Conservation (phyloP, 768 basidiomycete species). For the Lactarius psammicola region DNA sequence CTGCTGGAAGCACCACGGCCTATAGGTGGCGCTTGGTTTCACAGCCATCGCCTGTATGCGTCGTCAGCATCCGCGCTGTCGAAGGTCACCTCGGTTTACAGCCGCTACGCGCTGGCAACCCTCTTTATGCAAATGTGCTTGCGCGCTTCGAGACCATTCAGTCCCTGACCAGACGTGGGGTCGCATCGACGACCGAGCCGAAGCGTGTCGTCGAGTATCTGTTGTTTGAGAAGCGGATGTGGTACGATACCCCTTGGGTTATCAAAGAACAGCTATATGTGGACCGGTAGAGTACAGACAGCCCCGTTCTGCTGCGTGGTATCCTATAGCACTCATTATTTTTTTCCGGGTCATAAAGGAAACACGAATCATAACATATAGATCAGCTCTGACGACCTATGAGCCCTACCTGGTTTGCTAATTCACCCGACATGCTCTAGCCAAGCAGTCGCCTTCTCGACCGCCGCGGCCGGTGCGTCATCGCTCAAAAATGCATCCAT, state of each 20-base stretch:
- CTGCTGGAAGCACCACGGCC: conserved; percentile 14
- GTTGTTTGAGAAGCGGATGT: conserved; percentile 59
- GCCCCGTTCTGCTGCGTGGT: not conserved
- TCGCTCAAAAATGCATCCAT: conserved; percentile 18
- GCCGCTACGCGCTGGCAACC: conserved; percentile 50
- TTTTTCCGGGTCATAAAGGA: not conserved
- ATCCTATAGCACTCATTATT: not conserved
- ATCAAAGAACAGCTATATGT: conserved; percentile 57
- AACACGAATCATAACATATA: not conserved
- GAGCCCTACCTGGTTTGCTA: not conserved
- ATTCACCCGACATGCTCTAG: not conserved
- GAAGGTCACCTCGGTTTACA: conserved; percentile 53
- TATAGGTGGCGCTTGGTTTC: conserved; percentile 43
- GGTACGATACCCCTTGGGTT: conserved; percentile 65
- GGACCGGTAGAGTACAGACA: conserved; percentile 18
- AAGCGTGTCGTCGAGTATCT: conserved; percentile 47
- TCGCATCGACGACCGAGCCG: conserved; percentile 33
- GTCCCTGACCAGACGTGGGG: conserved; percentile 40
- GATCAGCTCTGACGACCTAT: not conserved
- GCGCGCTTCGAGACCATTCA: conserved; percentile 72
- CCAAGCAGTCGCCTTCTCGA: too few relatives aligned
- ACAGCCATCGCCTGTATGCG: conserved; percentile 49
- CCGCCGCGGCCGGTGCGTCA: conserved; percentile 14
- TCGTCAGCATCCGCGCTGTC: conserved; percentile 60
- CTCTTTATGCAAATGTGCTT: conserved; percentile 61